These are phyloP conservation scores for Auriscalpium orientale DNA, from an alignment of 768 basidiomycete species.

Conservation along the genomic window DNA sequence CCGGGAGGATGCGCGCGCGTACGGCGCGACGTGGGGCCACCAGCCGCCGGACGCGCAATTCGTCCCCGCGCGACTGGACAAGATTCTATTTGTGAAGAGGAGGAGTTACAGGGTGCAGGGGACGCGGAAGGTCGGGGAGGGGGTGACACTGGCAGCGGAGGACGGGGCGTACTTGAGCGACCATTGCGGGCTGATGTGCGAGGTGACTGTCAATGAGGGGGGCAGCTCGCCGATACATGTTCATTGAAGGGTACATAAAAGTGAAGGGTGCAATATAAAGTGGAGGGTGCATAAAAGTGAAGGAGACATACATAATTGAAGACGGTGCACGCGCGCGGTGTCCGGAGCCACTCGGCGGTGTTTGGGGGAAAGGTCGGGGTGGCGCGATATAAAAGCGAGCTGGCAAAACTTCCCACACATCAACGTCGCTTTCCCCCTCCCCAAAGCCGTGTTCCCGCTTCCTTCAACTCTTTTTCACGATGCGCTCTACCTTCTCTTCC, in stretches of 20 bases:
- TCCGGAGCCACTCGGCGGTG: background rate
- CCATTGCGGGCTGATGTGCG: slow-evolving; percentile 52
- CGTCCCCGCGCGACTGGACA: slow-evolving; percentile 56
- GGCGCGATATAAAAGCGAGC: slow-evolving; percentile 5
- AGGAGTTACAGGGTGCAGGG: slow-evolving; percentile 44
- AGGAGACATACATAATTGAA: background rate
- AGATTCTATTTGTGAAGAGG: slow-evolving; percentile 48
- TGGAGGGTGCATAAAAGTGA: background rate
- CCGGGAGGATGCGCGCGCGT: slow-evolving; percentile 33
- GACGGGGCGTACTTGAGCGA: slow-evolving; percentile 52
- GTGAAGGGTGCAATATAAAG: background rate
- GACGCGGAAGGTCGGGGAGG: slow-evolving; percentile 50
- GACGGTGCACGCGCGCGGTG: slow-evolving; percentile 1
- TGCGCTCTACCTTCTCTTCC: slow-evolving; percentile 38
- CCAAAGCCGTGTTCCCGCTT: slow-evolving; percentile 21
- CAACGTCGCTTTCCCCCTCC: slow-evolving; percentile 16
- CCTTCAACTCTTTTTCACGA: slow-evolving; percentile 25
- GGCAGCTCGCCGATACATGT: background rate
- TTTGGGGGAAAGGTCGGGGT: background rate
- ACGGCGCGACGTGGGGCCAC: slow-evolving; percentile 63
- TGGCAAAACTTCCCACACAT: slow-evolving; percentile 13
- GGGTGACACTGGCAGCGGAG: slow-evolving; percentile 29
- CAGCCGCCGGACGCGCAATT: slow-evolving; percentile 38
- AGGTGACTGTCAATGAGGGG: slow-evolving; percentile 18
- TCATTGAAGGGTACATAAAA: background rate